Base-by-base conservation (phyloP, 75 land plant genomes). In the Chamaecyparis obtusa region DNA sequence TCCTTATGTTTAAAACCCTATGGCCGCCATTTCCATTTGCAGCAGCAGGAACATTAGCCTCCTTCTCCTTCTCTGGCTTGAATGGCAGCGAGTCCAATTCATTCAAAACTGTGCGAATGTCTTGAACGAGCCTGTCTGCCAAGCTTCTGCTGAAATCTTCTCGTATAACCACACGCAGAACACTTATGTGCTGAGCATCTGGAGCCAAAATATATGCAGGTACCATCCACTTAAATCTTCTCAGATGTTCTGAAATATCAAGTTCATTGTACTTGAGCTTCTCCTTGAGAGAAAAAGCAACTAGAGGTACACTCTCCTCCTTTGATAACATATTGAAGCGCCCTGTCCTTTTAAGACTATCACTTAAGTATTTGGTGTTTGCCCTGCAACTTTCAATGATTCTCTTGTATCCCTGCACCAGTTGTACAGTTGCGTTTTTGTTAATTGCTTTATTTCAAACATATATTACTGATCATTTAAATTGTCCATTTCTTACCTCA, bases 131-230 rank as follows among this genome's bases (percentile, higher is more conserved):
- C 5, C 92, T 48, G 46, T 93, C 93, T 0, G 91, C 93, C 43
- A 93, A 64, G 15, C 86, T 82, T 15, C 91, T 37, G 89, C 90
- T 89, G 88, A 93, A 93, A 49, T 93, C 94, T 15, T 91, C 93
- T 9, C 93, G 76, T 77, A 93, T 71, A 14, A 93, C 94, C 21
- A 93, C 93, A 2, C 93, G 89, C 27, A 93, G 86, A 30, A 93
- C 88, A 1, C 88, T 83, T 21, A 93, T 55, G 71, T 88, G 72
- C 86, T 93, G 83, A 0, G 90, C 90, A 79, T 93, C 81, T 21
- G 93, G 93, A 14, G 94, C 88, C 94, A 93, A 91, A 37, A 88
- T 92, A 87, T 91, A 92, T 1, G 93, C 94, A 27, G 94, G 94
- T 0, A 93, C 91, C 4, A 87, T 91, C 94, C 94, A 93, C 33